Conservation (phyloP, 225 moss, liverwort and hornwort species). For the Sphagnum contortum region DNA sequence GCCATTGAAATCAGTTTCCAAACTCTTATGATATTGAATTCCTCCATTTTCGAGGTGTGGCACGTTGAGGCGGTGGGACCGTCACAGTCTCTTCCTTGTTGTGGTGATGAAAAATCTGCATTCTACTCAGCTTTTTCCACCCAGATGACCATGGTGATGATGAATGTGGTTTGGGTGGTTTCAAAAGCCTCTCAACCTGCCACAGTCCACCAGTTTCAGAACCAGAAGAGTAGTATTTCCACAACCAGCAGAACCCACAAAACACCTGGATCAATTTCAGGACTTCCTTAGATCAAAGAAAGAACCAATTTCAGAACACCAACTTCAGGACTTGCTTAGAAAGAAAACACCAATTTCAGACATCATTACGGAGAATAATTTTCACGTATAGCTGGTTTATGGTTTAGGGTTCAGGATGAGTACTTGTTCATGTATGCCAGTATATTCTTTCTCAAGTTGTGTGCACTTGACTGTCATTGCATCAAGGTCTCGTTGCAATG, state of each 20-base stretch:
- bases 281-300: too few relatives aligned
- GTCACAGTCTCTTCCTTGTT: constrained; percentile 6
- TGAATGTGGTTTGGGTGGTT: constrained; percentile 23
- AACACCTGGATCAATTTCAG: too few relatives aligned
- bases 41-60: constrained; percentile 21
- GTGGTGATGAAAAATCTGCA: constrained; percentile 16
- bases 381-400: too few relatives aligned
- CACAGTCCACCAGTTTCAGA: not conserved
- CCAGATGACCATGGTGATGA: constrained; percentile 37
- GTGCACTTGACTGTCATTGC: constrained; percentile 63
- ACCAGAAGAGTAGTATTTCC: too few relatives aligned
- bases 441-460: constrained; percentile 57
- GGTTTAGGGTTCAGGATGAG: too few relatives aligned
- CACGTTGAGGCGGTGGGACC: constrained; percentile 9
- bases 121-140: constrained; percentile 51
- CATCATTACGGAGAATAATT: too few relatives aligned
- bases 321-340: too few relatives aligned
- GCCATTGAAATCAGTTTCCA: too few relatives aligned
- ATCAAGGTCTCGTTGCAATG: constrained; percentile 61
- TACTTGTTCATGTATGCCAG: constrained; percentile 52
- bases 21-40: constrained; percentile 34
- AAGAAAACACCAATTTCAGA: too few relatives aligned
- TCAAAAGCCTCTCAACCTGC: constrained; percentile 59
- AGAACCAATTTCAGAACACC: too few relatives aligned
- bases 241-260: too few relatives aligned